Evolutionary conservation across 2,329 filamentous ascomycete species (phyloP), one percentile per base, ranked within the genome.

Genomic region (Botrytis paeoniae): DNA sequence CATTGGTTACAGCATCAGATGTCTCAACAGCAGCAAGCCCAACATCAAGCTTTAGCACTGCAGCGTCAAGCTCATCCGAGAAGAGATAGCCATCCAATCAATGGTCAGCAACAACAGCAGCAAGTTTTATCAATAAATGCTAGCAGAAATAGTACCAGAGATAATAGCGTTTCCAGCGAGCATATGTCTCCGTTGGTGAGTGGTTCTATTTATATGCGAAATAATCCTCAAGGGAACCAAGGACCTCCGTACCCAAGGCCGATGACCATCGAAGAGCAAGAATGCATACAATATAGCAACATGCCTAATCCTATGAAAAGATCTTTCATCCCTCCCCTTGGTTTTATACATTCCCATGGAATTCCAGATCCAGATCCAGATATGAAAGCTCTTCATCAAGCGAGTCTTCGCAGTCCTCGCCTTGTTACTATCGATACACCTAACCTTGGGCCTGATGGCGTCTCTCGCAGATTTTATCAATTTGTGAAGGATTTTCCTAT

Each of bases 381-480:
- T 37, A 78, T 82, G 12, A 83, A 83, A 41, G 85, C 84, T n/a
- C 81, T 91, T 12, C 89, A 91, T 77, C 88, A 90, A 80, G 85
- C 86, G 62, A 83, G 88, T 77, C 81, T 90, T 41, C 85, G 85
- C 37, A 89, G 86, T 75, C 88, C 89, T 6, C 75, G 83, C 1
- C 82, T 87, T 32, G 70, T 77, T 25, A 69, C 77, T 25, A 66
- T 73, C 29, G 74, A 74, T 60, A 4, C 69, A 45, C n/a, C 71
- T 64, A 32, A 71, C 41, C 78, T 78, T 54, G 77, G 82, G 18
- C 73, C 78, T 45, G 72, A 75, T 7, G 76, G 76, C 10, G 43
- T 78, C 29, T 61, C 71, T 18, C 77, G 75, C 7, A 80, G 73
- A 75, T 79, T 69, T 69, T 93, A 91, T 77, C 89, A 91, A 75